These are phyloP conservation scores for Neopestalotiopsis sp. DNA, from an alignment of 2,329 filamentous ascomycete species.

Conservation along the genomic window DNA sequence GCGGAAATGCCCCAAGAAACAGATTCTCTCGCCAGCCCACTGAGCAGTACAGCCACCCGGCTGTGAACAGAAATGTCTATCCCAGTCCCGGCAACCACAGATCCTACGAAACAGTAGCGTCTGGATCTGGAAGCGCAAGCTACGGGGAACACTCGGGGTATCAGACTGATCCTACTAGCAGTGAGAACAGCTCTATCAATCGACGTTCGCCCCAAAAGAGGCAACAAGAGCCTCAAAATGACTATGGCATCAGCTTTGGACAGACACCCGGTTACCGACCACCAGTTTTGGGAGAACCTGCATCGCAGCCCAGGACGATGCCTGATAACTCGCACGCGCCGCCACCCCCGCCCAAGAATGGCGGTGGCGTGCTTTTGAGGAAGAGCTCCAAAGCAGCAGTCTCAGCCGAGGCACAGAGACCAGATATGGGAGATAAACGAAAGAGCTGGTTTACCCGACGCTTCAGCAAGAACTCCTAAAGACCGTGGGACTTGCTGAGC, in stretches of 20 bases:
- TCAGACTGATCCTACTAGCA: slow-evolving; percentile 84
- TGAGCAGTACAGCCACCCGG: slow-evolving; percentile 50
- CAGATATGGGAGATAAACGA: slow-evolving; percentile 67
- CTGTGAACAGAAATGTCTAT: slow-evolving; percentile 53
- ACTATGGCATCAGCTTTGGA: slow-evolving; percentile 68
- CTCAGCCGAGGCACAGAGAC: slow-evolving; percentile 32
- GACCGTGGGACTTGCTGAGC: slow-evolving; percentile 19
- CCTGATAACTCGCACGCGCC: slow-evolving; percentile 25
- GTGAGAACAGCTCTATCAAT: slow-evolving; percentile 91
- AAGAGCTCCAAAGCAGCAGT: slow-evolving; percentile 33
- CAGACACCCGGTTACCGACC: slow-evolving; percentile 50
- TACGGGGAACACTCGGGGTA: slow-evolving; percentile 78
- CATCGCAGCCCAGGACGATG: slow-evolving; percentile 26
- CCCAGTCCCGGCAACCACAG: slow-evolving; percentile 70
- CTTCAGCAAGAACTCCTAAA: slow-evolving; percentile 69
- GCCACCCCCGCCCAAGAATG: slow-evolving; percentile 37
- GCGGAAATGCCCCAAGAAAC: slow-evolving; percentile 36
- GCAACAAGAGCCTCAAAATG: slow-evolving; percentile 60
- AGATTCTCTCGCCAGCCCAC: slow-evolving; percentile 50
- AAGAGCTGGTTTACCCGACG: slow-evolving; percentile 89
- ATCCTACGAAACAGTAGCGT: slow-evolving; percentile 87
- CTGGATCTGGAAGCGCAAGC: slow-evolving; percentile 71
- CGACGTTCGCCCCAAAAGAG: slow-evolving; percentile 65
- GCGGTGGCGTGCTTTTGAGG: slow-evolving; percentile 29
- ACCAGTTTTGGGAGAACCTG: slow-evolving; percentile 39